Evolutionary conservation across 1,284 basidiomycete species (phyloP).

Genomic region (Ceratobasidium sp.): DNA sequence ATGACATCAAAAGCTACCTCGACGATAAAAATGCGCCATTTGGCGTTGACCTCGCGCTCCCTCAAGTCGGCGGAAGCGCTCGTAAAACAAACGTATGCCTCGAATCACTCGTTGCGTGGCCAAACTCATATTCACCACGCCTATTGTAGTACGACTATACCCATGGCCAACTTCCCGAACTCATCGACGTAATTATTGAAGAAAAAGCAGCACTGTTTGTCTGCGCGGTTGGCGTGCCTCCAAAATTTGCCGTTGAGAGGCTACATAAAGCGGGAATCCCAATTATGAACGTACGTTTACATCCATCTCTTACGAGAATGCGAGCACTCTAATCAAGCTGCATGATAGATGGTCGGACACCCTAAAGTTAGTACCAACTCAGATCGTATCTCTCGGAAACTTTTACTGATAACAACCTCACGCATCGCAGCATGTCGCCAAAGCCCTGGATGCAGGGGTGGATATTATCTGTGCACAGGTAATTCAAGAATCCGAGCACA

Average conservation of each 20-base stretch:
- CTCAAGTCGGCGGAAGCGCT: slow-evolving; percentile 83
- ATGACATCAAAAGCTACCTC: slow-evolving; percentile 74
- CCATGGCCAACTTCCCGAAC: slow-evolving; percentile 77
- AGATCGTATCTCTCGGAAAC: not conserved
- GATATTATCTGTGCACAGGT: slow-evolving; percentile 88
- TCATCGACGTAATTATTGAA: slow-evolving; percentile 88
- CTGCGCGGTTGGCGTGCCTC: slow-evolving; percentile 78
- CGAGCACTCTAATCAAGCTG: not conserved
- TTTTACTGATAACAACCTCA: not conserved
- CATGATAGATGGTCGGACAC: slow-evolving; percentile 82
- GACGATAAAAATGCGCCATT: slow-evolving; percentile 79
- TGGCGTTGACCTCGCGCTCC: slow-evolving; percentile 87
- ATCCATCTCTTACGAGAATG: not conserved
- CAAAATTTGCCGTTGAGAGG: slow-evolving; percentile 76
- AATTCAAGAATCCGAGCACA: not conserved
- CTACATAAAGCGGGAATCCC: slow-evolving; percentile 83
- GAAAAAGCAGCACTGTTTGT: slow-evolving; percentile 86
- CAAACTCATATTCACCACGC: slow-evolving; percentile 55
- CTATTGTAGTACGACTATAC: slow-evolving; percentile 77
- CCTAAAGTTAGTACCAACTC: slow-evolving; percentile 62
- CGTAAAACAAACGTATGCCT: slow-evolving; percentile 82
- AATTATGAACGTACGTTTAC: slow-evolving; percentile 77
- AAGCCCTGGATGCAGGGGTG: slow-evolving; percentile 81
- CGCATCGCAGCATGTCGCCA: slow-evolving; percentile 68
- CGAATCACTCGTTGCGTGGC: not conserved